A percentile compares a stretch with the other conserved stretches of the same genome.
These are phyloP conservation scores for Neoarthrinium moseri DNA, from an alignment of 2,329 filamentous ascomycete species.

Conservation along the genomic window DNA sequence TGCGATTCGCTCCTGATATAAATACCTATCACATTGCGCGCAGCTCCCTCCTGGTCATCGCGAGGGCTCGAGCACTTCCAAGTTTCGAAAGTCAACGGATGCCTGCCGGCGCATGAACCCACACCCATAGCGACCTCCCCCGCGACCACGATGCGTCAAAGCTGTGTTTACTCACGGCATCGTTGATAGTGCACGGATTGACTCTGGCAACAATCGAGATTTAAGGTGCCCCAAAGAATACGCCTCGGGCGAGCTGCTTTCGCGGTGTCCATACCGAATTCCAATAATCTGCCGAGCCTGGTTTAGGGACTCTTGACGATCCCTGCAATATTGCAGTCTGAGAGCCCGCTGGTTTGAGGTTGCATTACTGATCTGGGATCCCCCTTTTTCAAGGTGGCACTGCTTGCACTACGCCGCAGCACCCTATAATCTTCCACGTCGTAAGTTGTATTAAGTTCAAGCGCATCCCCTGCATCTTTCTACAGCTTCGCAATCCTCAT, in stretches of 20 bases:
- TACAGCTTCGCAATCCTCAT: slow-evolving; percentile 8
- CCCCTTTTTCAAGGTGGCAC: neutral
- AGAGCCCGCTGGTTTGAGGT: no score
- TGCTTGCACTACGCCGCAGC: neutral
- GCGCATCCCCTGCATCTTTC: slow-evolving; percentile 9
- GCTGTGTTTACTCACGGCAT: neutral
- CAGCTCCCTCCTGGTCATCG: neutral
- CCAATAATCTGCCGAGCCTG: no score
- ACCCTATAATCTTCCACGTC: neutral
- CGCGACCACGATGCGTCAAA: neutral
- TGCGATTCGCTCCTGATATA: neutral
- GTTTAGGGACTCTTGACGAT: no score
- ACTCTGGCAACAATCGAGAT: neutral
- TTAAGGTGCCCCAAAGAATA: neutral
- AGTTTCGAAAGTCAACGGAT: neutral
- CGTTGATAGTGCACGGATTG: neutral
- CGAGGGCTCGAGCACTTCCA: neutral
- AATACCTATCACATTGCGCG: neutral
- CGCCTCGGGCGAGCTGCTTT: no score
- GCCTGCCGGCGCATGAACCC: slow-evolving; percentile 4
- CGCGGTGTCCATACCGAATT: no score
- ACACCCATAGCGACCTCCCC: neutral
- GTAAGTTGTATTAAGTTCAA: neutral
- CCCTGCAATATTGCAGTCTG: no score
- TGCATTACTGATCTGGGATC: neutral